phyloP scores from a whole-genome alignment of 352 stramenopile genomes.

The Hyaloperonospora brassicae region DNA sequence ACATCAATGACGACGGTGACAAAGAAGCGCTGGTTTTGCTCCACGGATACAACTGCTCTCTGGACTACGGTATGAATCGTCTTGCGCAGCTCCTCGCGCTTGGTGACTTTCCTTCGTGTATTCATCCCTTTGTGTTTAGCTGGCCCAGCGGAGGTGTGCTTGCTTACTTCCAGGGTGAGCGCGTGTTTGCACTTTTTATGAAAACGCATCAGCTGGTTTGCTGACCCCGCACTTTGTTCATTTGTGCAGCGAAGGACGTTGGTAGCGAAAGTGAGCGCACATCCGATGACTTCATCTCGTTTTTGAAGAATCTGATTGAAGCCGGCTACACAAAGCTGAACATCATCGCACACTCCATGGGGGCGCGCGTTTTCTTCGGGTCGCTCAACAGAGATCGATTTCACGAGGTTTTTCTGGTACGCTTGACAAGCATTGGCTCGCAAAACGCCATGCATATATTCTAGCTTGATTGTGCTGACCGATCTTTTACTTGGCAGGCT shows the following conservation, averaged over 20 bases:
- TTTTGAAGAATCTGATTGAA: constrained; percentile 54
- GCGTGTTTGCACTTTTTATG: neutral
- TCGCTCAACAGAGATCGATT: constrained; percentile 36
- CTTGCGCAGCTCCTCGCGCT: constrained; percentile 53
- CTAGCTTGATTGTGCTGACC: too few species aligned
- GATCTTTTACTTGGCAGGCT: too few species aligned
- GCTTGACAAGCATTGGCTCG: too few species aligned
- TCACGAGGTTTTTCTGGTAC: constrained; percentile 38
- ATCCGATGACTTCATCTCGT: constrained; percentile 32
- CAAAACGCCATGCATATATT: too few species aligned
- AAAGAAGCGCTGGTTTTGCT: constrained; percentile 61
- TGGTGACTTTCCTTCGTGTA: constrained; percentile 52
- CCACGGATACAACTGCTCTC: constrained; percentile 62
- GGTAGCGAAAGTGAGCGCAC: constrained; percentile 41
- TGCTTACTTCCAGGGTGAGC: constrained; percentile 48
- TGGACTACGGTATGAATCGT: constrained; percentile 57
- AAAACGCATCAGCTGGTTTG: neutral
- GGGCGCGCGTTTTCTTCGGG: constrained; percentile 50
- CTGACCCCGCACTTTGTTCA: neutral
- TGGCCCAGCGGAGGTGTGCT: constrained; percentile 57
- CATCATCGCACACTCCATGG: constrained; percentile 63
- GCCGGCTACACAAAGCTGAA: constrained; percentile 56
- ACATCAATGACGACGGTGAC: constrained; percentile 13
- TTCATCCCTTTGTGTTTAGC: constrained; percentile 71
- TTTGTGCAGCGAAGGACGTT: constrained; percentile 26